Conservation (phyloP, 257 asterid genomes). For the Parsonsia alboflavescens region DNA sequence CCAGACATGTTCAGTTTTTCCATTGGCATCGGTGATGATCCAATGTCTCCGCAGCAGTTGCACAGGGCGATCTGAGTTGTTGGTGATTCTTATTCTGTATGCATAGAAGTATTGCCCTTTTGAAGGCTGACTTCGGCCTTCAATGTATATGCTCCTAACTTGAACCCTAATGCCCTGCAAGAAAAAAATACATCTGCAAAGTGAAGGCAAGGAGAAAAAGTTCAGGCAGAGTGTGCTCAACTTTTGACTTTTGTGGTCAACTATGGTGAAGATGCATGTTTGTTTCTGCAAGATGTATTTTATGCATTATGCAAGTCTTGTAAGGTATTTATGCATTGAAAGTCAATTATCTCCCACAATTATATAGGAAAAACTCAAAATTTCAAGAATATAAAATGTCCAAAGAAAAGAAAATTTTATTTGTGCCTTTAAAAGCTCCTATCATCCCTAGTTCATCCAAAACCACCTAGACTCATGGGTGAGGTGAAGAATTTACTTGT, state of each 20-base stretch:
- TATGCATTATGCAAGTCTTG: neutral
- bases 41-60: slow-evolving; percentile 92
- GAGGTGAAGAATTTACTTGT: neutral
- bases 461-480: neutral
- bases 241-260: neutral
- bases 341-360: neutral
- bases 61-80: slow-evolving; percentile 75
- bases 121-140: slow-evolving; percentile 76
- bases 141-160: slow-evolving; percentile 81
- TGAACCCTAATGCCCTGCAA: slow-evolving; percentile 75
- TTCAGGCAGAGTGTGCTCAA: neutral
- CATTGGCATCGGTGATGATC: slow-evolving; percentile 85
- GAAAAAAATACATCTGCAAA: slow-evolving; percentile 4
- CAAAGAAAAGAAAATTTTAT: neutral
- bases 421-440: neutral
- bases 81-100: slow-evolving; percentile 77
- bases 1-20: slow-evolving; percentile 69
- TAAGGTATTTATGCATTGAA: neutral
- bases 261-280: neutral
- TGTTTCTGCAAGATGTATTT: neutral
- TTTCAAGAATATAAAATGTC: neutral
- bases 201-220: neutral
- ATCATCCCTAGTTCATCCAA: neutral
- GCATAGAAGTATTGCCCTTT: slow-evolving; percentile 74
- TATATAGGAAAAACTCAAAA: neutral